A percentile compares a stretch with the other conserved stretches of the same genome.
Conservation (phyloP, 2,329 filamentous ascomycete genomes). For the Pseudogymnoascus sp. region DNA sequence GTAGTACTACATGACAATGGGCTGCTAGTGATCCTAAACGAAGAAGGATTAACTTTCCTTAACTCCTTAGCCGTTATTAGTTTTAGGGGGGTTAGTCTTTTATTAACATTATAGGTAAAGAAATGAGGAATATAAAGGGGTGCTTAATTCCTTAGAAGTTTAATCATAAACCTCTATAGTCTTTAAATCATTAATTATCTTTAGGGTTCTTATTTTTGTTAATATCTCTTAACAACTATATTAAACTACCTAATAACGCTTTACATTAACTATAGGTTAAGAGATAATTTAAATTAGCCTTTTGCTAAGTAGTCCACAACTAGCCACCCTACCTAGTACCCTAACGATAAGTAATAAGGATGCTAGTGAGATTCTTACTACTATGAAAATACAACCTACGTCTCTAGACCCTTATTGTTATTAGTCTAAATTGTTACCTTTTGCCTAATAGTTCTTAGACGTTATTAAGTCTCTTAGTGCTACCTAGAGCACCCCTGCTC, state of each 20-base stretch:
- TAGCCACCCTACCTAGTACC: too few relatives aligned
- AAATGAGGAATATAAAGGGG: constrained; percentile 9
- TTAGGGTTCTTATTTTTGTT: constrained; percentile 6
- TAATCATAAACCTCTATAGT: constrained; percentile 7
- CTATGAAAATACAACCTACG: background rate
- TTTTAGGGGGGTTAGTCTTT: background rate
- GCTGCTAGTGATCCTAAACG: background rate
- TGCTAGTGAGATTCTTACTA: background rate
- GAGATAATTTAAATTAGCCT: constrained; percentile 12
- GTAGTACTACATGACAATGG: background rate
- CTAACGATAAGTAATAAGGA: background rate
- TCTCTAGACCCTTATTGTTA: background rate
- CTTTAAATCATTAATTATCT: constrained; percentile 3
- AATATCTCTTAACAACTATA: constrained; percentile 3
- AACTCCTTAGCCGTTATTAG: background rate
- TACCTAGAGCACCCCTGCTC: constrained; percentile 11
- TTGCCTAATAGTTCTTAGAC: constrained; percentile 10
- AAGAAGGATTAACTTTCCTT: background rate
- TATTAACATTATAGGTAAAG: background rate
- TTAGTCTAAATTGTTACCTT: background rate
- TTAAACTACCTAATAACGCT: constrained; percentile 7
- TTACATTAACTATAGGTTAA: background rate
- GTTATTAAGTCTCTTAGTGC: constrained; percentile 12
- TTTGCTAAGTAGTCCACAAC: too few relatives aligned
- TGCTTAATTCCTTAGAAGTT: background rate